Percentiles rank a stretch among this genome's conserved stretches.
Conservation (phyloP, 164 flowering plant species). For the Amborella trichopoda region DNA sequence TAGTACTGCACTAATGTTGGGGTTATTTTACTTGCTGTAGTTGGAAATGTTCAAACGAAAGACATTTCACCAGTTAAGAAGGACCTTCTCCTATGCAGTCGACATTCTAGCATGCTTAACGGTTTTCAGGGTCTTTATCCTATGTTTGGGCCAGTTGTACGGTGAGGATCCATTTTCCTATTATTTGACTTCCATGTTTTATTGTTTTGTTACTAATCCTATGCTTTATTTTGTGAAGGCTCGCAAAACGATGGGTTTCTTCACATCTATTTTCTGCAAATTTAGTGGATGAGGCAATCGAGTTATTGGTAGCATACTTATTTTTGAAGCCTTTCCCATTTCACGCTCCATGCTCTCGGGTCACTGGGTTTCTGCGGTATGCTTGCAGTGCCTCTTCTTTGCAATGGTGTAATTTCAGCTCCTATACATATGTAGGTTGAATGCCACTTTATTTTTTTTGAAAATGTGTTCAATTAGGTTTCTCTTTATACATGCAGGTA, state of each 20-base stretch:
- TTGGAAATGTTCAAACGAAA: slow-evolving; percentile 30
- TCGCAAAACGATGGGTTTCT: slow-evolving; percentile 94
- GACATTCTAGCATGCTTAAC: slow-evolving; percentile 92
- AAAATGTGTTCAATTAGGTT: too few relatives aligned
- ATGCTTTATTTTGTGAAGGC: slow-evolving; percentile 33
- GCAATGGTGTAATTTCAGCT: too few relatives aligned
- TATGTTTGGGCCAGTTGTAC: slow-evolving; percentile 65
- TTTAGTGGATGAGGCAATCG: slow-evolving; percentile 73
- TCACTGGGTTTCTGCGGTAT: slow-evolving; percentile 86
- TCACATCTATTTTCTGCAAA: slow-evolving; percentile 84
- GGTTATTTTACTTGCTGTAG: slow-evolving; percentile 15
- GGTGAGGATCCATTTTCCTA: slow-evolving; percentile 28
- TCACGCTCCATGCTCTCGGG: slow-evolving; percentile 63
- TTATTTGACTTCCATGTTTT: neutral
- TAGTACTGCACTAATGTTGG: neutral
- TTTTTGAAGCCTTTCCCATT: slow-evolving; percentile 79
- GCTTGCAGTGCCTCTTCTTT: neutral
- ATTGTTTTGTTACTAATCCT: neutral
- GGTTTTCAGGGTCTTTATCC: slow-evolving; percentile 73
- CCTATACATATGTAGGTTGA: too few relatives aligned
- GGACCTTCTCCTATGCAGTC: slow-evolving; percentile 51
- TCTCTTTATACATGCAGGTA: too few relatives aligned
- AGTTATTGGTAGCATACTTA: slow-evolving; percentile 74
- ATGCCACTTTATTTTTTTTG: too few relatives aligned
- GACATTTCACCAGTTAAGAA: slow-evolving; percentile 39